Percentiles rank a stretch among this genome's conserved stretches.
These are phyloP conservation scores for Oidiodendron maius DNA, from an alignment of 495 filamentous ascomycete genomes.

Conservation along the genomic window DNA sequence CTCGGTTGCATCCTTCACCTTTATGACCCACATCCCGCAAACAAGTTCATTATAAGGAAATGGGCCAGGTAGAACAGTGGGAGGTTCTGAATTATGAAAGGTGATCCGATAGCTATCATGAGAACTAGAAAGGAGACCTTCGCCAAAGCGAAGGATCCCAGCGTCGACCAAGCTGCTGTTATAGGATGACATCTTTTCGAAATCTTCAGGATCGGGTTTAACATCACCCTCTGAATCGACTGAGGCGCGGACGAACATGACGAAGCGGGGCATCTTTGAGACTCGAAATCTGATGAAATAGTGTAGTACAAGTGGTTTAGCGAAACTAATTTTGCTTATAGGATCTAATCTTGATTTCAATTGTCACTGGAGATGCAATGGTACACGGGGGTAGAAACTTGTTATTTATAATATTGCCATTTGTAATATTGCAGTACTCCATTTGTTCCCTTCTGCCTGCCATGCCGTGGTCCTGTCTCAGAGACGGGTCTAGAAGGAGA, in stretches of 20 bases:
- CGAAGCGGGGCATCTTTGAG: conserved; percentile 15
- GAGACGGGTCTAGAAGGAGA: too few species aligned
- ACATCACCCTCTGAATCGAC: background rate
- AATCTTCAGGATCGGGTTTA: background rate
- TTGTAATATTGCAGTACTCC: too few species aligned
- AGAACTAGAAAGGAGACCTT: conserved; percentile 11
- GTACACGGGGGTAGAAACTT: too few species aligned
- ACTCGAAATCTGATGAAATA: too few species aligned
- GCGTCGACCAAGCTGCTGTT: conserved; percentile 1
- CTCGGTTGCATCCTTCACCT: conserved; percentile 14
- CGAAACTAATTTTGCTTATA: too few species aligned
- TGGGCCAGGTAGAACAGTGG: conserved; percentile 10
- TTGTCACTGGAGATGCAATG: too few species aligned
- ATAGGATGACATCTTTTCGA: background rate
- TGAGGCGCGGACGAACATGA: conserved; percentile 16
- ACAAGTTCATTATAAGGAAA: conserved; percentile 8
- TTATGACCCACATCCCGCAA: conserved; percentile 16
- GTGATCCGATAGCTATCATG: conserved; percentile 8
- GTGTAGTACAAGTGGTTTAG: too few species aligned
- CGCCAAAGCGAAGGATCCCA: conserved; percentile 8
- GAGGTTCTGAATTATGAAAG: conserved; percentile 1
- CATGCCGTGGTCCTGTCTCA: too few species aligned
- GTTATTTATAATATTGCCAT: too few species aligned
- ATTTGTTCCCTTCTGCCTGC: too few species aligned
- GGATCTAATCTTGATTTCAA: too few species aligned